phyloP scores from a whole-genome alignment of 2,329 filamentous ascomycete species.

The Cladorrhinum sp. region DNA sequence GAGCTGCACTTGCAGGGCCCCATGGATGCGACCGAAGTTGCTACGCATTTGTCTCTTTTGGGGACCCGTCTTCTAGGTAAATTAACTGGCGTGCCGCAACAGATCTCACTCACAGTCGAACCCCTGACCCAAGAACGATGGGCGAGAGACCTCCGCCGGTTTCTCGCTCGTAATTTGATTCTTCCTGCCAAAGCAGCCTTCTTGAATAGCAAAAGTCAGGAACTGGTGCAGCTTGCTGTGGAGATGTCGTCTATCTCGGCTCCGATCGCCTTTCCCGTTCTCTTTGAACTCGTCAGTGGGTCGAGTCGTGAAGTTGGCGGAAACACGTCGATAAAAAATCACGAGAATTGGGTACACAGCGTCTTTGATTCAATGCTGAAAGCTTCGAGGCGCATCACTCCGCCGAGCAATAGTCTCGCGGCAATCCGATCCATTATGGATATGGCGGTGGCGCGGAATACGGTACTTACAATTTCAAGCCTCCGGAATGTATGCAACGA shows the following conservation, averaged over 20 bases:
- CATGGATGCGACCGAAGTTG: constrained; percentile 48
- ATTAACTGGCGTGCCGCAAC: constrained; percentile 33
- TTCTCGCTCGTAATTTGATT: constrained; percentile 51
- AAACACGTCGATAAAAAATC: constrained; percentile 39
- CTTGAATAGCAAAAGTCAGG: constrained; percentile 41
- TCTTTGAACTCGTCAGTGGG: constrained; percentile 43
- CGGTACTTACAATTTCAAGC: constrained; percentile 38
- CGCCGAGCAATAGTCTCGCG: constrained; percentile 20
- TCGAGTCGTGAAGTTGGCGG: constrained; percentile 33
- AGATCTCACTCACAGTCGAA: constrained; percentile 23
- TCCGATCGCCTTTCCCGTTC: constrained; percentile 39
- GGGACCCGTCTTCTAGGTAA: constrained; percentile 41
- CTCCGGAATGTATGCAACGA: constrained; percentile 42
- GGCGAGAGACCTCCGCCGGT: constrained; percentile 45
- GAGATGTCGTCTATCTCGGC: constrained; percentile 36
- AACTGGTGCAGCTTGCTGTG: constrained; percentile 41
- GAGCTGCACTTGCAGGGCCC: constrained; percentile 50
- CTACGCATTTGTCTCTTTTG: constrained; percentile 43
- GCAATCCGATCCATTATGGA: constrained; percentile 33
- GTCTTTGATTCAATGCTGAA: constrained; percentile 35
- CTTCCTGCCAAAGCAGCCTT: constrained; percentile 50
- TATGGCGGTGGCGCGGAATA: constrained; percentile 31
- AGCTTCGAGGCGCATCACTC: constrained; percentile 26
- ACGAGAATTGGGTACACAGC: constrained; percentile 40
- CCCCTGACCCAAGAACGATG: constrained; percentile 37